A percentile compares a stretch with the other conserved stretches of the same genome.
Evolutionary conservation across 1,284 basidiomycete species (phyloP).

Genomic region (Cutaneotrichosporon cavernicola): DNA sequence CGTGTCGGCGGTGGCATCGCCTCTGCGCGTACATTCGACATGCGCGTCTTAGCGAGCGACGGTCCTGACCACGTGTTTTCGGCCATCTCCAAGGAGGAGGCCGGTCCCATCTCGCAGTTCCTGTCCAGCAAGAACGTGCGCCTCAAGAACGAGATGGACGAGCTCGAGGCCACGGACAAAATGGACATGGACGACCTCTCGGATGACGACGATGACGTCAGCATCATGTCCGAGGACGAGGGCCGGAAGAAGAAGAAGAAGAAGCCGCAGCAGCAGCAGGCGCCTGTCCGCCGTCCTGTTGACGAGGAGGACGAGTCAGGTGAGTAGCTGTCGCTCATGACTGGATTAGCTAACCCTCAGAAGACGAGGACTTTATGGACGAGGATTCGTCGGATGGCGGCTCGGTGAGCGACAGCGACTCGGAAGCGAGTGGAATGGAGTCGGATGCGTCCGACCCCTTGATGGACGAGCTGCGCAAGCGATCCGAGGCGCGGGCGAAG

Average conservation of each 20-base stretch:
- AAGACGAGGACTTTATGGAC: constrained; percentile 85
- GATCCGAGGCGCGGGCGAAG: constrained; percentile 60
- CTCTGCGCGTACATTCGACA: constrained; percentile 89
- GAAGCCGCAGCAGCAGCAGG: constrained; percentile 43
- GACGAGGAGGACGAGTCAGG: constrained; percentile 76
- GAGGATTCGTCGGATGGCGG: constrained; percentile 78
- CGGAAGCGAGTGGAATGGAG: constrained; percentile 57
- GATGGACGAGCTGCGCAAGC: constrained; percentile 63
- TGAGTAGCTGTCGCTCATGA: constrained; percentile 48
- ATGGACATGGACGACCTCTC: constrained; percentile 76
- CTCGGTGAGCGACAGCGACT: constrained; percentile 73
- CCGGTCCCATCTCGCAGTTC: constrained; percentile 79
- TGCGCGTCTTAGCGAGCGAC: constrained; percentile 81
- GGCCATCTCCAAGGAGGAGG: constrained; percentile 93
- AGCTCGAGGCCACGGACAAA: constrained; percentile 66
- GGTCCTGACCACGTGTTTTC: constrained; percentile 82
- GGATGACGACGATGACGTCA: constrained; percentile 58
- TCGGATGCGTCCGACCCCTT: constrained; percentile 58
- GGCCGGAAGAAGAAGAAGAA: constrained; percentile 37
- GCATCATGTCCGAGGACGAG: constrained; percentile 43
- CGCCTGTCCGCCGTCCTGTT: constrained; percentile 53
- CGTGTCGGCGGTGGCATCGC: constrained; percentile 86
- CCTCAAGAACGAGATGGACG: constrained; percentile 96
- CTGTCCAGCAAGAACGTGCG: constrained; percentile 86
- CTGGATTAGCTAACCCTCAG: constrained; percentile 31